Conservation (phyloP, 139 green algal species). For the Raphidocelis subcapitata region DNA sequence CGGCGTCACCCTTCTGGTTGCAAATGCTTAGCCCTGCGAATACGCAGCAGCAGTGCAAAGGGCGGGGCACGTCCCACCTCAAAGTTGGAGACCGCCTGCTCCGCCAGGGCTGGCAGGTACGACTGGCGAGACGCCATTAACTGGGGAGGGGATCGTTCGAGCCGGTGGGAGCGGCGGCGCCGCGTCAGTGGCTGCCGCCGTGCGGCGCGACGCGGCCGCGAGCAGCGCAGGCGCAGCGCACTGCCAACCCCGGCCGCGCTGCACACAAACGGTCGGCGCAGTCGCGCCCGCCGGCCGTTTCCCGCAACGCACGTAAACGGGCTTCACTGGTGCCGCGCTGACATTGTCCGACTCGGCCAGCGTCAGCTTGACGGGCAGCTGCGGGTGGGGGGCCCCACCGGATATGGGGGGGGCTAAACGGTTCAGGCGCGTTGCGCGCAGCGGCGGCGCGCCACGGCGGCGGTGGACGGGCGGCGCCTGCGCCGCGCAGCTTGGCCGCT, state of each 20-base stretch:
- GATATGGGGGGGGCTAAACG: too few relatives aligned
- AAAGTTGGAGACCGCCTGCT: slow-evolving; percentile 15
- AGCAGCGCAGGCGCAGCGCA: not conserved
- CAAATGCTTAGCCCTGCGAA: not conserved
- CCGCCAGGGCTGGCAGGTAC: slow-evolving; percentile 21
- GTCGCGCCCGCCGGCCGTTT: too few relatives aligned
- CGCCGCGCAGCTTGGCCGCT: too few relatives aligned
- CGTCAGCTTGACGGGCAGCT: too few relatives aligned
- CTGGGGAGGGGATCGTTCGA: not conserved
- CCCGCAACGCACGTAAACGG: slow-evolving; percentile 27
- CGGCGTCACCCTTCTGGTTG: not conserved
- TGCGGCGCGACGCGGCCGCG: not conserved
- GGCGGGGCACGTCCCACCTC: slow-evolving; percentile 3
- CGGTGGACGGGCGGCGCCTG: too few relatives aligned
- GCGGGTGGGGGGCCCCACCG: too few relatives aligned
- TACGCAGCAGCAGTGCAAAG: not conserved
- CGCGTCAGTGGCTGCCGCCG: not conserved
- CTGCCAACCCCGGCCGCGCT: not conserved
- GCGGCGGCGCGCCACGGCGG: too few relatives aligned
- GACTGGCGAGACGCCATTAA: slow-evolving; percentile 15
- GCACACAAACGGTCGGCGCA: too few relatives aligned
- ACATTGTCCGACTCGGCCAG: too few relatives aligned
- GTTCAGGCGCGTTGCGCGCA: too few relatives aligned
- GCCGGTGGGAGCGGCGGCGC: not conserved
- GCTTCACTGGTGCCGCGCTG: slow-evolving; percentile 7